Base-by-base conservation (phyloP, 2,329 filamentous ascomycete species). In the Blastomyces emzantsi region DNA sequence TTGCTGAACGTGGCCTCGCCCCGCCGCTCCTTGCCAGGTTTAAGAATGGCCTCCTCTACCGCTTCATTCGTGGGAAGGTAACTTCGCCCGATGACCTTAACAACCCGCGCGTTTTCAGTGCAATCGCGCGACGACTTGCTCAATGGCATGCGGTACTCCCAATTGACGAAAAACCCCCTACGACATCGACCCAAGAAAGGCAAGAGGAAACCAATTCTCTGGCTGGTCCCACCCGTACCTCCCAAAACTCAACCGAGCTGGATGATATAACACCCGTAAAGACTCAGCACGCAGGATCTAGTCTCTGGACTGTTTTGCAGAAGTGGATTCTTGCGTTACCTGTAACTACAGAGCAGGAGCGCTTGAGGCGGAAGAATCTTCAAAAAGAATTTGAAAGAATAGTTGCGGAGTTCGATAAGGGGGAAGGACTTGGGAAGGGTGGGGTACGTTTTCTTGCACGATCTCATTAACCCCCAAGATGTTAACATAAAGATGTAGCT, bases 11-110 rank as follows among this genome's bases (percentile, higher is more conserved):
- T 71, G 86, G 87, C 70, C 87, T 99, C 62, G 94, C 94, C 25
- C 94, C 94, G 47, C 82, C 89, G 66, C 83, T 99, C 61, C 84
- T 97, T 64, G 94, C 92, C 62, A 89, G 92, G 68, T 99, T 99
- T 81, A 83, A 92, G 71, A 99, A 99, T 74, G 94, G 94, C 69
- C 90, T 99, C 79, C 84, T 99, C 72, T 99, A 99, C 80, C 87
- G 89, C 69, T 99, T 89, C 78, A 89, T 97, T 68, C 85, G 85
- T 66, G 94, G 94, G 61, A 85, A 83, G 67, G 89, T 90, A 62
- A 92, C 92, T 70, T 85, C 87, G 61, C 89, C 93, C 57, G 83
- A 87, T 70, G 92, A 97, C 74, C 81, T 99, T 67, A 85, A 89
- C 64, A 84, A 84, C 67, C 85, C 89, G 55, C 81, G 85, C 39